Evolutionary conservation across 2,329 filamentous ascomycete species (phyloP), one percentile per base, ranked within the genome.

Genomic region (Sporothrix brunneoviolacea): DNA sequence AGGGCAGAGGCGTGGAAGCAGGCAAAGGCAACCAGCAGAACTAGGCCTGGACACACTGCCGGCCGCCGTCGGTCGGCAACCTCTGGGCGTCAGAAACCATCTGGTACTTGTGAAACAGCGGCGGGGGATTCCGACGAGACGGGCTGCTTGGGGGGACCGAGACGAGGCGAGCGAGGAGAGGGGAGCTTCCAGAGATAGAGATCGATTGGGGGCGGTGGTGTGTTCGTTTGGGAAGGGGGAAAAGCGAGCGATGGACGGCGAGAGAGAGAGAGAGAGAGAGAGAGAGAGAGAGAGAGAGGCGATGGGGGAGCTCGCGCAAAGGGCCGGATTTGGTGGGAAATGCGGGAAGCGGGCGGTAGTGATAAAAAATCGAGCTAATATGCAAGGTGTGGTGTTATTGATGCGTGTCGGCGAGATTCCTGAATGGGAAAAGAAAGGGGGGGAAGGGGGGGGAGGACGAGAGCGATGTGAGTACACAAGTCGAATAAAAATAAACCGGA

Each of bases 351-450:
- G 43, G 43, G 43, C 22, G 33, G 43, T 30, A 45, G 38, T 30
- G 38, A 42, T 18, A 35, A 18, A 41, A 42, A 12, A 48, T 18
- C 44, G 43, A 51, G 38, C 49, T 51, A 51, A 51, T 37, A 28
- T 41, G 49, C 42, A n/a, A 51, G 50, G 43, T 33, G 50, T 38
- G 49, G 50, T 48, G 38, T 46, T 30, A 51, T 36, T 36, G 36
- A 38, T 45, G 28, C 32, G 43, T 16, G 38, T 47, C 51, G 51
- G 51, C 39, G 19, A 48, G 51, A 53, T 53, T 50, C 51, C 46
- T 41, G 51, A 50, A 50, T 22, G 13, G 46, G 51, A 50, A 50
- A 50, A n/a, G n/a, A 32, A 16, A 39, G 32, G 32, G 22, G 33
- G 33, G 30, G 19, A 50, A 43, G 41, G 48, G 43, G 56, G 45